Base-by-base conservation (phyloP, 106 monocot species). In the Dendrobium nobile region DNA sequence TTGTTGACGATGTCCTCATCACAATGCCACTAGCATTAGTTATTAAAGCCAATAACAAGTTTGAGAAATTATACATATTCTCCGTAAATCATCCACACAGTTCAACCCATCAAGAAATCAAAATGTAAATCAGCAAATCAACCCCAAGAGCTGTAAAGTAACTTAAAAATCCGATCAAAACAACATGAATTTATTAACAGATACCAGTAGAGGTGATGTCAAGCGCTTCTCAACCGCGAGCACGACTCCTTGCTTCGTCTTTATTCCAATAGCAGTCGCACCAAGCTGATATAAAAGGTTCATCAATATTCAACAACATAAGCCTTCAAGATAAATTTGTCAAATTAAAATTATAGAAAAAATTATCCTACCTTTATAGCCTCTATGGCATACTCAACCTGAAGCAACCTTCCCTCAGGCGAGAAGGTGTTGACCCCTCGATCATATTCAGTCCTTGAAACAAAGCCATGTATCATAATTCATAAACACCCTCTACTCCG, bases 381-480 rank as follows among this genome's bases (percentile, higher is more conserved):
- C 83, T 96, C 96, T 70, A 96, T 96, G 56, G 96, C 96, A 80
- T 96, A 96, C 77, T 96, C 96, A 78, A 96, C 93, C 87, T 96
- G 96, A 74, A 96, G 93, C 75, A 93, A 67, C 79, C 96, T 85
- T 19, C 96, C 96, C 78, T 96, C 96, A 0, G 96, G 96, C 2
- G 96, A 96, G 88, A 96, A 96, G 59, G 96, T 96, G 87, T 96
- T 96, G 79, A 96, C 93, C 42, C 96, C 96, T 61, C 96, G 88
- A 72, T 93, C 96, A 75, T 96, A 96, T 84, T 96, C 96, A 27
- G 96, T 93, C 87, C 96, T 96, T 72, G 18, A 74, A 78, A 19
- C 77, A 67, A 73, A 51, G 1, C 42, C 26, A 73, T 65, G 48
- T 0, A 24, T 70, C 18, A 16, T 72, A 74, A 41, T 13, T 70